These are phyloP conservation scores for Apophysomyces sp. DNA, from an alignment of 371 early-diverging fungal species.

Conservation along the genomic window DNA sequence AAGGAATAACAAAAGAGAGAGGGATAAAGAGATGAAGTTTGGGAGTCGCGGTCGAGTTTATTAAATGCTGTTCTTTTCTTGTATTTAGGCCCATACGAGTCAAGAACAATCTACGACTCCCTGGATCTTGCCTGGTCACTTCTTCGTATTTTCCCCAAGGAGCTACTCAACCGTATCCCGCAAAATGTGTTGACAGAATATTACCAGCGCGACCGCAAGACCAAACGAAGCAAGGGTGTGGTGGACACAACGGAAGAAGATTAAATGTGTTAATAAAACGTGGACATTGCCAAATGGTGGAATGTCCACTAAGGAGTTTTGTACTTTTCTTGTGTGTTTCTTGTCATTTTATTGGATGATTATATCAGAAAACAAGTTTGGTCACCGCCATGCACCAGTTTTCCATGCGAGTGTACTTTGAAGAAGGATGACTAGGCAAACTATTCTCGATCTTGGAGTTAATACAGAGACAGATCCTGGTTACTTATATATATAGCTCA, in stretches of 20 bases:
- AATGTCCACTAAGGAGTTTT: too few relatives aligned
- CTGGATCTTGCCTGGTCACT: slow-evolving; percentile 99
- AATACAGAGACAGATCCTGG: too few relatives aligned
- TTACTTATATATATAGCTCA: too few relatives aligned
- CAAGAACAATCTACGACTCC: slow-evolving; percentile 96
- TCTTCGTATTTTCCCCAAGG: slow-evolving; percentile 99
- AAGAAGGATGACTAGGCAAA: too few relatives aligned
- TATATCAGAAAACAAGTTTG: too few relatives aligned
- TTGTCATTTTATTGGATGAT: too few relatives aligned
- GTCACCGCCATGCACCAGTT: too few relatives aligned
- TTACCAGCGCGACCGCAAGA: slow-evolving; percentile 85
- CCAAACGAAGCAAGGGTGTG: slow-evolving; percentile 50
- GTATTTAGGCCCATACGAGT: slow-evolving; percentile 78
- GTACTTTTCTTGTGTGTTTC: too few relatives aligned
- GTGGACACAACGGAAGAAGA: slow-evolving; percentile 50
- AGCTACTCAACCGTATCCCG: slow-evolving; percentile 99
- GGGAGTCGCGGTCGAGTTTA: not conserved
- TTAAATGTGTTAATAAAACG: slow-evolving; percentile 8
- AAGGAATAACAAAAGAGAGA: not conserved
- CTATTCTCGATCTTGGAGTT: too few relatives aligned
- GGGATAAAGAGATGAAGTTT: too few relatives aligned
- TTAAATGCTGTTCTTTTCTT: slow-evolving; percentile 2
- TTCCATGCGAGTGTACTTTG: too few relatives aligned
- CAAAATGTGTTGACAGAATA: slow-evolving; percentile 94
- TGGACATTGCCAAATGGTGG: too few relatives aligned